Base-by-base conservation (phyloP, 202 grass and related monocot genomes). In the Zoysia matrella region DNA sequence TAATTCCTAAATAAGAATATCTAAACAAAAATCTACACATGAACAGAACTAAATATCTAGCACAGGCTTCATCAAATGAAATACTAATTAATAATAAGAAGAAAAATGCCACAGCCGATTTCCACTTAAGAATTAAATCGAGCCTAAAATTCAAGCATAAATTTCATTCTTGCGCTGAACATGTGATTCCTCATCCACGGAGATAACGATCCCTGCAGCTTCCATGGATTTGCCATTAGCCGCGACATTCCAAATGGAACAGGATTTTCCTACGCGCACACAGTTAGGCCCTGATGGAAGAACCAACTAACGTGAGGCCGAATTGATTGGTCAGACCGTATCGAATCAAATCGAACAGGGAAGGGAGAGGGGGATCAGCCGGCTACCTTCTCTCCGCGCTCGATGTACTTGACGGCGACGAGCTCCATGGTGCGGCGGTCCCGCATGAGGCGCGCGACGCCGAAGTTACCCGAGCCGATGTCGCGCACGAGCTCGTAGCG, bases 371-470 rank as follows among this genome's bases (percentile, higher is more conserved):
- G 2, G 57, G 39, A 43, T 18, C 73, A 55, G 53, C 4, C 5
- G 47, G 11, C 2, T 76, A 92, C 92, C 92, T 94, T 94, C 85
- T 92, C 89, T 14, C 92, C 92, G 30, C 92, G 86, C 87, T 92
- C 92, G 82, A 94, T 94, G 87, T 94, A 94, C 89, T 92, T 92
- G 74, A 94, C 92, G 72, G 92, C 92, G 78, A 94, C 89, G 75
- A 94, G 89, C 76, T 94, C 92, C 1, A 5, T 6, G 55, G 55
- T 7, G 55, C 5, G 5, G 15, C 55, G 55, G 55, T 58, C 7
- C 15, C 55, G 55, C 55, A 58, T 58, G 55, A 58, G 55, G 55
- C 55, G 55, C 15, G 55, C 55, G n/a, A 58, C 55, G 55, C 55
- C 55, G 55, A 58, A 58, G 55, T 58, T 58, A n/a, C 55, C 55